Evolutionary conservation across 108 stramenopile genomes (phyloP).

Genomic region (Epithemia pelagica): DNA sequence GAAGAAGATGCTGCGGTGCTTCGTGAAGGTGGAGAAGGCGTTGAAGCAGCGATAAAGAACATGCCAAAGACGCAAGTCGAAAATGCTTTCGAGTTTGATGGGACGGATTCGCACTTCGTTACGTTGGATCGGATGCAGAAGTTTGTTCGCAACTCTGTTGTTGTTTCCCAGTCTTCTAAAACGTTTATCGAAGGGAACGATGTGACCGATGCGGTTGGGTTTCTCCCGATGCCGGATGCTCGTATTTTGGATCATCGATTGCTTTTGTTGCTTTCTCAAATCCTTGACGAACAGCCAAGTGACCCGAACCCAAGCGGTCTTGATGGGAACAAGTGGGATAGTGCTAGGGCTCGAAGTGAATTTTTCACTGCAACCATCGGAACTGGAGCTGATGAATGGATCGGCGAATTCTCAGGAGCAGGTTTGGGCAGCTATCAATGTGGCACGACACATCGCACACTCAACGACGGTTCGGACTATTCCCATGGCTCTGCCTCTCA

Average conservation of each 20-base stretch:
- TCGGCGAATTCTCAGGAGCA: conserved; percentile 25
- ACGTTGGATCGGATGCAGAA: conserved; percentile 24
- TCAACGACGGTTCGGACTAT: conserved; percentile 65
- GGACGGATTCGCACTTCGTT: conserved; percentile 33
- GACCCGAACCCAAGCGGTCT: too few species aligned
- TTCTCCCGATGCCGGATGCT: conserved; percentile 61
- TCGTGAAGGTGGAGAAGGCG: conserved; percentile 35
- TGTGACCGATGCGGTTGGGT: background rate
- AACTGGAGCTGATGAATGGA: conserved; percentile 1
- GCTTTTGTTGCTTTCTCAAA: conserved; percentile 29
- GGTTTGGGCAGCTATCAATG: conserved; percentile 45
- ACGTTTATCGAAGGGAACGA: background rate
- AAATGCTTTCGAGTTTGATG: conserved; percentile 31
- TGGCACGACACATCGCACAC: conserved; percentile 48
- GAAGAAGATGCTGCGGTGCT: conserved; percentile 37
- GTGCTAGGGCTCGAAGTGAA: background rate
- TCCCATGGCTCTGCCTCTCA: conserved; percentile 55
- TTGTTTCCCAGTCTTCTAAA: background rate
- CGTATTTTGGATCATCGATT: conserved; percentile 55
- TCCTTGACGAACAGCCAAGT: conserved; percentile 23
- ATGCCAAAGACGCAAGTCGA: conserved; percentile 29
- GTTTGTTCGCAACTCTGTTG: background rate
- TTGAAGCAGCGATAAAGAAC: conserved; percentile 24
- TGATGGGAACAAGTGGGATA: background rate
- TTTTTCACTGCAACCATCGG: background rate